Conservation (phyloP, 768 basidiomycete species). For the Rhodotorula diobovata region DNA sequence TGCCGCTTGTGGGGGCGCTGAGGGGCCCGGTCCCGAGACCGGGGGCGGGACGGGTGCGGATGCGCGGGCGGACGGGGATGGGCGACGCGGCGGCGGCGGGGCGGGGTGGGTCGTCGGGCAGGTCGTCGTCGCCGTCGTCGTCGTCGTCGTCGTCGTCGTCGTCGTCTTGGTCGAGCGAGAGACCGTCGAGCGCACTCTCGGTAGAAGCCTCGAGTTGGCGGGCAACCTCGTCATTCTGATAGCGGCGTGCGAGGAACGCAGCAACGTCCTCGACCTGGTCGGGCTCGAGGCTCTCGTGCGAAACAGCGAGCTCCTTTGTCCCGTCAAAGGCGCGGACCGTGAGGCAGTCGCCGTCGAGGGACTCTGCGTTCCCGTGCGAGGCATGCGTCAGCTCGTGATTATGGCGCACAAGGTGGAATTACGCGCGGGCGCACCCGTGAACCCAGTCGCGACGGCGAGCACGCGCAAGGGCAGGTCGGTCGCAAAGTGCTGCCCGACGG, state of each 20-base stretch:
- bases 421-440: background rate
- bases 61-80: too few species aligned
- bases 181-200: background rate
- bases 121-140: too few species aligned
- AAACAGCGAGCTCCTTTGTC: background rate
- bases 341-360: background rate
- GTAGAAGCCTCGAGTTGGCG: too few species aligned
- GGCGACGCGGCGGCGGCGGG: too few species aligned
- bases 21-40: background rate
- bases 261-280: background rate
- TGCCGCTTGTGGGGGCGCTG: background rate
- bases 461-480: background rate
- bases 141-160: too few species aligned
- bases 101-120: too few species aligned
- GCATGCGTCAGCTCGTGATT: background rate
- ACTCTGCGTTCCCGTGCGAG: background rate
- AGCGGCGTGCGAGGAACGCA: background rate
- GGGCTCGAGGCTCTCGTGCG: background rate
- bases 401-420: too few species aligned
- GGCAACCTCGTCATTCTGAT: background rate
- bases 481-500: background rate
- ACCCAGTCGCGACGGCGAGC: background rate
- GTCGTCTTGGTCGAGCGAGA: background rate
- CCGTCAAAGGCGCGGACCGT: background rate
- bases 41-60: too few species aligned